Evolutionary conservation across 805 yeast genomes (phyloP).

Genomic region (Pichia rugopelliculosa): DNA sequence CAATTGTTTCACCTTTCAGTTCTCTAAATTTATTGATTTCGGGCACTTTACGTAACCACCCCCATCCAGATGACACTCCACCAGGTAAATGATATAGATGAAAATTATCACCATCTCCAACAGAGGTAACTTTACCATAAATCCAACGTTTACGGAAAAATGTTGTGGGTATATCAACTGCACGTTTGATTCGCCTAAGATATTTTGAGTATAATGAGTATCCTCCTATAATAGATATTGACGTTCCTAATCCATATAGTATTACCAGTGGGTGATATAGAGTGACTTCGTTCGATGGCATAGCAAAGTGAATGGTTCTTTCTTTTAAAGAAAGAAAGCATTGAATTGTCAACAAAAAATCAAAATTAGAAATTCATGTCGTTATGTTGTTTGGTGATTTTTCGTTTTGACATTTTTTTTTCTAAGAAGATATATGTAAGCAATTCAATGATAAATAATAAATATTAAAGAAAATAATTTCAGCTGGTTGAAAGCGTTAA

Average conservation of each 20-base stretch:
- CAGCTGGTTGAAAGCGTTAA: too few relatives aligned
- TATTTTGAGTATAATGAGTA: slow-evolving; percentile 37
- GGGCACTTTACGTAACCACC: slow-evolving; percentile 74
- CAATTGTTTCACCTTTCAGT: slow-evolving; percentile 61
- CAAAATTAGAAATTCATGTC: neutral
- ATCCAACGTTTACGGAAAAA: slow-evolving; percentile 39
- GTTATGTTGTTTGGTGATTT: too few relatives aligned
- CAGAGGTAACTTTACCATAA: slow-evolving; percentile 75
- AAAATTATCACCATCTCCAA: slow-evolving; percentile 95
- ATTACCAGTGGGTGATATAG: slow-evolving; percentile 25
- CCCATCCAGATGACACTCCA: slow-evolving; percentile 85
- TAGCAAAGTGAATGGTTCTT: neutral
- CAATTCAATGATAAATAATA: too few relatives aligned
- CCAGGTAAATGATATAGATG: slow-evolving; percentile 93
- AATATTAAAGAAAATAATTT: too few relatives aligned
- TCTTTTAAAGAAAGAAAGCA: neutral
- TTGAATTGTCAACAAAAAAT: neutral
- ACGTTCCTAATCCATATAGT: slow-evolving; percentile 24
- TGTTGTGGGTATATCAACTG: slow-evolving; percentile 41
- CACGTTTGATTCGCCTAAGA: slow-evolving; percentile 44
- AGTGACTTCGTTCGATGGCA: slow-evolving; percentile 14
- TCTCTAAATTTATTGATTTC: slow-evolving; percentile 35
- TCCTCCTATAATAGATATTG: slow-evolving; percentile 33
- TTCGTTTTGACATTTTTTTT: neutral
- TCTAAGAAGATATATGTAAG: too few relatives aligned